Base-by-base conservation (phyloP, 2,329 filamentous ascomycete genomes). In the Penicillium sp. region DNA sequence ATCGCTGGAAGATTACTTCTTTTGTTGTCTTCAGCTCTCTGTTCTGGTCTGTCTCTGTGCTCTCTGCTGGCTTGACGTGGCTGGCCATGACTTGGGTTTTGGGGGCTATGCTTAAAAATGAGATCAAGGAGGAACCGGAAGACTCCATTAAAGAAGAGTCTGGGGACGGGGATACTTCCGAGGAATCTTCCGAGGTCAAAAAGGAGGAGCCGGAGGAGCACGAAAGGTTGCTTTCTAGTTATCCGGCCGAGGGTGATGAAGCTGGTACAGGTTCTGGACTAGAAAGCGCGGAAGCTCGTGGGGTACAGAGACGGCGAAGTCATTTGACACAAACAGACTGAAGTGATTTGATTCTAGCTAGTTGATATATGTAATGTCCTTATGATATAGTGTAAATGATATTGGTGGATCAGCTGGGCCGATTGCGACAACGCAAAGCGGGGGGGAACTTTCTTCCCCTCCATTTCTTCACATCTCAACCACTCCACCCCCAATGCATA, bases 21-120 rank as follows among this genome's bases (percentile, higher is more conserved):
- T 92, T 91, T 56, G 50, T 89, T 0, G 67, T 87, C 1, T 89
- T 92, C 66, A 89, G 87, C 0, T 73, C 78, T 0, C 64, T 84
- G 0, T 97, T 97, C 73, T 97, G 92, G 91, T 70, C 78, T 1
- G 84, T 85, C 13, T 91, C 93, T 68, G 80, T 95, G 66, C 61
- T 85, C 0, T 88, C 87, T 40, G 83, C 89, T 70, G 78, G 80
- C 1, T 37, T 86, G 1, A 86, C 83, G 0, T 96, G 90, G 88
- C 70, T 82, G 2, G 44, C 82, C 0, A 64, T 89, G 20, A 78
- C 72, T 9, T 76, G 76, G 34, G 66, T 78, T 42, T 67, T 80
- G 56, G 58, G 55, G 26, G 56, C 51, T 20, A 53, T 59, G 11
- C 60, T 66, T 44, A 69, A 71, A 44, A 50, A 66, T 24, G 62